phyloP scores from a whole-genome alignment of 345 rosid species.

The Sonneratia alba region DNA sequence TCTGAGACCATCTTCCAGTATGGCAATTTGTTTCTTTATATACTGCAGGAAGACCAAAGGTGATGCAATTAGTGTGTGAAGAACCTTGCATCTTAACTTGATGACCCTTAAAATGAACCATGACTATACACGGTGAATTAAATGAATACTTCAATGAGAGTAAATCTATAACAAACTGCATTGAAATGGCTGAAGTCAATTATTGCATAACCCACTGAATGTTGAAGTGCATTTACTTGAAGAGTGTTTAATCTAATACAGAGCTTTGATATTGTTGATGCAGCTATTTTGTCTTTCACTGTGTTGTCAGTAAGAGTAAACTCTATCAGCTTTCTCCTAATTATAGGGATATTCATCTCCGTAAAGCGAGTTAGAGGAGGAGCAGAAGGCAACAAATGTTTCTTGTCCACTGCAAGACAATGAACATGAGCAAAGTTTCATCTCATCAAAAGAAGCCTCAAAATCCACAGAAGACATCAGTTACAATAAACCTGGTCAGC shows the following conservation, averaged over 20 bases:
- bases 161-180: neutral
- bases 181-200: neutral
- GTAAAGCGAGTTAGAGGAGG: constrained; percentile 93
- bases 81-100: neutral
- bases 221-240: constrained; percentile 38
- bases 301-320: constrained; percentile 37
- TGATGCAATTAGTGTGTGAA: neutral
- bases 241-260: constrained; percentile 86
- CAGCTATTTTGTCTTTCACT: constrained; percentile 41
- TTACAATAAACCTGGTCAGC: neutral
- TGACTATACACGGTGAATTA: neutral
- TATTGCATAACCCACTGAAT: neutral
- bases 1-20: constrained; percentile 66
- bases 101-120: neutral
- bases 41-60: constrained; percentile 40
- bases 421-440: neutral
- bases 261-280: constrained; percentile 62
- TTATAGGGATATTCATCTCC: constrained; percentile 48
- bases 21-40: constrained; percentile 59
- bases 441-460: neutral
- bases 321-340: constrained; percentile 53
- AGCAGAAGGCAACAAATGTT: constrained; percentile 57
- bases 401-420: constrained; percentile 66
- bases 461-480: neutral
- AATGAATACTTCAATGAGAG: neutral